These are phyloP conservation scores for Leishmania aethiopica DNA, from an alignment of 208 protist genomes.

Conservation along the genomic window DNA sequence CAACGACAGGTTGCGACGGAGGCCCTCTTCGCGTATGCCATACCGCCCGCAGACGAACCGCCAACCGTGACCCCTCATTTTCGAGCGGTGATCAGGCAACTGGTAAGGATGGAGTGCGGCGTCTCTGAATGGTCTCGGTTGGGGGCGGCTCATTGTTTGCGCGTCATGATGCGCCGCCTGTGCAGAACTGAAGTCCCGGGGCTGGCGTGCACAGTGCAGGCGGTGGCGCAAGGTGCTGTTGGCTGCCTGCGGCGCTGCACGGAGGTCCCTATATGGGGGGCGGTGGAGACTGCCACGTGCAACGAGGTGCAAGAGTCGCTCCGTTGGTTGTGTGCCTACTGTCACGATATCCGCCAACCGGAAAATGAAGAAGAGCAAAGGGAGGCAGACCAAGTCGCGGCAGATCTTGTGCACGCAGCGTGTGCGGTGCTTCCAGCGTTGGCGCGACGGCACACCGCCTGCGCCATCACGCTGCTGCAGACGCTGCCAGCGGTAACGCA, in stretches of 20 bases:
- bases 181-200: background rate
- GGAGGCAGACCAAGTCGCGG: background rate
- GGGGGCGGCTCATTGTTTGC: constrained; percentile 12
- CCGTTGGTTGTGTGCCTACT: background rate
- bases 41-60: constrained; percentile 7
- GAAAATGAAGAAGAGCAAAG: background rate
- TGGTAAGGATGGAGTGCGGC: constrained; percentile 9
- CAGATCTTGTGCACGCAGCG: background rate
- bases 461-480: constrained; percentile 8
- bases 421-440: constrained; percentile 1
- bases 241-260: constrained; percentile 10
- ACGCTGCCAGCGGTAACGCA: background rate
- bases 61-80: constrained; percentile 3
- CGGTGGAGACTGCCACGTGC: constrained; percentile 18
- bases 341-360: background rate
- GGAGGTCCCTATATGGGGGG: background rate
- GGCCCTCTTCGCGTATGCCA: constrained; percentile 20
- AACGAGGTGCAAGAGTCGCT: constrained; percentile 11
- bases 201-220: background rate
- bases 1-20: constrained; percentile 23
- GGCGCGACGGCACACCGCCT: constrained; percentile 5
- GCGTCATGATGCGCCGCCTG: background rate
- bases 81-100: background rate
- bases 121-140: constrained; percentile 2
- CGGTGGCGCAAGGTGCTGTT: background rate